Evolutionary conservation across 148 eudicot genomes (phyloP).

Genomic region (Persicaria tinctoria): DNA sequence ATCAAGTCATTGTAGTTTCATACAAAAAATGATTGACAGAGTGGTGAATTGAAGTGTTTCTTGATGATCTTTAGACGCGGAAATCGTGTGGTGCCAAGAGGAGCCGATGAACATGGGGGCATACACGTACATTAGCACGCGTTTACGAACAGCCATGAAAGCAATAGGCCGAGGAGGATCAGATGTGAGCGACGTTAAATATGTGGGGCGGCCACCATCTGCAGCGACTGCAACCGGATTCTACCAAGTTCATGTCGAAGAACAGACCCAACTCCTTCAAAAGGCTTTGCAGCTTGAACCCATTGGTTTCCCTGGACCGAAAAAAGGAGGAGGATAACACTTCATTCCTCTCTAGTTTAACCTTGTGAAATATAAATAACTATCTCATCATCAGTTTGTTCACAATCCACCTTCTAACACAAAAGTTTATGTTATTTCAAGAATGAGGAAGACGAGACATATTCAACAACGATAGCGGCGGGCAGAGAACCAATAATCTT

Average conservation of each 20-base stretch:
- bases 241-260: constrained; percentile 40
- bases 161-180: constrained; percentile 36
- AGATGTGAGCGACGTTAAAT: constrained; percentile 39
- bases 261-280: constrained; percentile 49
- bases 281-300: constrained; percentile 50
- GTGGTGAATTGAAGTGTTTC: not conserved
- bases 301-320: constrained; percentile 14
- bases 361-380: too few relatives aligned
- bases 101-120: constrained; percentile 91
- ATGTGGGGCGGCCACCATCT: constrained; percentile 59
- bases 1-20: not conserved
- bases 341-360: not conserved
- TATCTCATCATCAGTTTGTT: too few relatives aligned
- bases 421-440: too few relatives aligned
- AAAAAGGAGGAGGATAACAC: not conserved
- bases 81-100: constrained; percentile 80
- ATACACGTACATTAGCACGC: constrained; percentile 43
- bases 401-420: too few relatives aligned
- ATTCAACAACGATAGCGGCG: too few relatives aligned
- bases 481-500: too few relatives aligned
- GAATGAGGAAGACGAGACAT: too few relatives aligned
- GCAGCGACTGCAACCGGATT: constrained; percentile 80
- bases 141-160: constrained; percentile 60
- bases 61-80: constrained; percentile 40
- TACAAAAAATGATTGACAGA: not conserved